phyloP scores from a whole-genome alignment of 2,329 filamentous ascomycete genomes.

The Hypoxylon sp. region DNA sequence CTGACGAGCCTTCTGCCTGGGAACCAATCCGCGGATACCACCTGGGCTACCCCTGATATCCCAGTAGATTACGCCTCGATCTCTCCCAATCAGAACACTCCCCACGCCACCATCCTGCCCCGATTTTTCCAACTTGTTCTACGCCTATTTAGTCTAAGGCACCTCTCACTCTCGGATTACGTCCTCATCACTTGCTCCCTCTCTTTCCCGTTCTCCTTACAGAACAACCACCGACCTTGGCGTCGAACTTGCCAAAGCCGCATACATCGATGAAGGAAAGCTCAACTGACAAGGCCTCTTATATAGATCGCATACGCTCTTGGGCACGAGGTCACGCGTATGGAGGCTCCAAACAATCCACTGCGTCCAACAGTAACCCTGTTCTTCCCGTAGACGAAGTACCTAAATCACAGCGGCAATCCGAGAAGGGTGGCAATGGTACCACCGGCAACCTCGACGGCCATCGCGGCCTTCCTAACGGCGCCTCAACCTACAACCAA shows the following conservation, averaged over 20 bases:
- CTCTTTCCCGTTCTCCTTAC: slow-evolving; percentile 41
- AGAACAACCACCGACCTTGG: slow-evolving; percentile 49
- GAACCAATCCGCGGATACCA: slow-evolving; percentile 29
- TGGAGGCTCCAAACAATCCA: slow-evolving; percentile 62
- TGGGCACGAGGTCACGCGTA: slow-evolving; percentile 67
- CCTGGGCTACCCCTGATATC: slow-evolving; percentile 33
- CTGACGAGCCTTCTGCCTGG: slow-evolving; percentile 21
- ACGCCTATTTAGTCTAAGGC: slow-evolving; percentile 45
- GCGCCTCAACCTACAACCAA: slow-evolving; percentile 45
- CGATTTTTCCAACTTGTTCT: slow-evolving; percentile 40
- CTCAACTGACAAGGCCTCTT: slow-evolving; percentile 63
- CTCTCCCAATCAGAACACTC: slow-evolving; percentile 37
- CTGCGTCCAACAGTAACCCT: slow-evolving; percentile 55
- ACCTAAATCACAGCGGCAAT: slow-evolving; percentile 42
- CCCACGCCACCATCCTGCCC: slow-evolving; percentile 35
- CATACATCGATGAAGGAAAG: slow-evolving; percentile 71
- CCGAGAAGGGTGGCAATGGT: slow-evolving; percentile 44
- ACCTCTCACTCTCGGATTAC: slow-evolving; percentile 35
- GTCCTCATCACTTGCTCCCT: slow-evolving; percentile 29
- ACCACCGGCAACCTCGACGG: slow-evolving; percentile 39
- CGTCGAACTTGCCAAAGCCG: slow-evolving; percentile 53
- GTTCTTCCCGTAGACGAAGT: slow-evolving; percentile 57
- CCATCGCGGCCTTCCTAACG: slow-evolving; percentile 42
- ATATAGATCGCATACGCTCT: slow-evolving; percentile 69
- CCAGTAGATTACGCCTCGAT: slow-evolving; percentile 40